Evolutionary conservation across 495 filamentous ascomycete species (phyloP).

Genomic region (Parmelia sp.): DNA sequence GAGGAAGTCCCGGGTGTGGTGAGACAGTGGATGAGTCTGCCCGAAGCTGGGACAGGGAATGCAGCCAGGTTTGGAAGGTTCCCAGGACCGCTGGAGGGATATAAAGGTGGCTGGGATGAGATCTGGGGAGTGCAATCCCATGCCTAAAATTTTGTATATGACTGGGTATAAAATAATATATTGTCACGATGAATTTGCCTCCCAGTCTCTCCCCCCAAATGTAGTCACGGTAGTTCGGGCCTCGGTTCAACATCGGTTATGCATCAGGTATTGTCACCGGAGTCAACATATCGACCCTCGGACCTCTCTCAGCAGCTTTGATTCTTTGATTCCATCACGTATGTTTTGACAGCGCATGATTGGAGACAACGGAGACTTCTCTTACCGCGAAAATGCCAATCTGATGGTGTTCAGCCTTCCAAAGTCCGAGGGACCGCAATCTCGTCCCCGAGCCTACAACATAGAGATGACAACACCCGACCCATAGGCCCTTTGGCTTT

Average conservation of each 20-base stretch:
- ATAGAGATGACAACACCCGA: not conserved
- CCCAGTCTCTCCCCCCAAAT: no score
- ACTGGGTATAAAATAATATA: not conserved
- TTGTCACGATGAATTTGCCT: not conserved
- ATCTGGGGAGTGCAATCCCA: conserved; percentile 47
- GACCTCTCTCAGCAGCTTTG: not conserved
- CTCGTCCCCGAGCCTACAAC: not conserved
- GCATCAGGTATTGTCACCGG: not conserved
- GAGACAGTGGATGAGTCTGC: conserved; percentile 73
- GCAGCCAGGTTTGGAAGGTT: conserved; percentile 53
- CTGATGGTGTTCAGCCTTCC: not conserved
- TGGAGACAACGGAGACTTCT: not conserved
- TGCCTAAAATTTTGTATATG: not conserved
- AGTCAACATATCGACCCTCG: not conserved
- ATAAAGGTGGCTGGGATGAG: conserved; percentile 49
- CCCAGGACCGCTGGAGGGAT: conserved; percentile 47
- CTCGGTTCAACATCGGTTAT: not conserved
- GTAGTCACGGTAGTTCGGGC: no score
- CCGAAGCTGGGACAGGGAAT: conserved; percentile 51
- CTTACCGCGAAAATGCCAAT: not conserved
- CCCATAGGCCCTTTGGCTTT: not conserved
- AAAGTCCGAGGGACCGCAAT: not conserved
- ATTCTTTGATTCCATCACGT: not conserved
- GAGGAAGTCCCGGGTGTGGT: conserved; percentile 83
- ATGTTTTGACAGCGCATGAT: not conserved